Evolutionary conservation across 2,329 filamentous ascomycete species (phyloP).

Genomic region (Aspergillus clavatus): DNA sequence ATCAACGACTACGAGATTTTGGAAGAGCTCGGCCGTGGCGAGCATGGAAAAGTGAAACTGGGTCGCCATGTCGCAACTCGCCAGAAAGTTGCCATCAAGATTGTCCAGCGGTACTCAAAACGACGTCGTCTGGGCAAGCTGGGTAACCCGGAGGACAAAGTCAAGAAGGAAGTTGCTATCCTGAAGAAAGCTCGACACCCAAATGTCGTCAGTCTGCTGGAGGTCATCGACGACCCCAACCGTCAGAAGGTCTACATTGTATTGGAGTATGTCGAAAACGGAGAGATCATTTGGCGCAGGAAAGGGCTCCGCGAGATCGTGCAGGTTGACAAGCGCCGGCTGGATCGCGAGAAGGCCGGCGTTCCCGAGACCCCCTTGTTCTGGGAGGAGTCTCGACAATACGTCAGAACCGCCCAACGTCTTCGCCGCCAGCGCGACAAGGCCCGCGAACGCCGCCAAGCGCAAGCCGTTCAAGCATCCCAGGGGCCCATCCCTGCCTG

Average conservation of each 20-base stretch:
- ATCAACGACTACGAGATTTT: conserved; percentile 99
- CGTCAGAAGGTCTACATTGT: conserved; percentile 98
- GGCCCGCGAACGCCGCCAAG: conserved; percentile 56
- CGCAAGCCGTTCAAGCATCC: conserved; percentile 53
- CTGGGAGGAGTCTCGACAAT: conserved; percentile 41
- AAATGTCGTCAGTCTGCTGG: conserved; percentile 92
- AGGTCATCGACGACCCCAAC: conserved; percentile 95
- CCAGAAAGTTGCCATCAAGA: conserved; percentile 92
- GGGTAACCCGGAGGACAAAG: conserved; percentile 64
- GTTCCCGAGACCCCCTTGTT: conserved; percentile 62
- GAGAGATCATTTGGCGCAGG: conserved; percentile 90
- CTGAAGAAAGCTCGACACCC: conserved; percentile 96
- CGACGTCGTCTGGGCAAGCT: conserved; percentile 78
- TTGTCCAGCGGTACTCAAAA: conserved; percentile 93
- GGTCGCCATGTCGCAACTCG: conserved; percentile 72
- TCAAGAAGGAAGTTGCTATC: conserved; percentile 95
- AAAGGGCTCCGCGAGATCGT: conserved; percentile 81
- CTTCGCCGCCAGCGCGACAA: conserved; percentile 47
- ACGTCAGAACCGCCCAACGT: conserved; percentile 35
- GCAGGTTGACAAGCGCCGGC: conserved; percentile 71
- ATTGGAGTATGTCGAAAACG: conserved; percentile 87
- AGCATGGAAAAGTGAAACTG: conserved; percentile 96
- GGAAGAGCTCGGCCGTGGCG: conserved; percentile 89
- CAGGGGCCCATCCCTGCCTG: conserved; percentile 60
- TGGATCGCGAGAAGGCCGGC: conserved; percentile 70